These are phyloP conservation scores for Ascosphaera aggregata DNA, from an alignment of 2,329 filamentous ascomycete genomes.

Conservation along the genomic window DNA sequence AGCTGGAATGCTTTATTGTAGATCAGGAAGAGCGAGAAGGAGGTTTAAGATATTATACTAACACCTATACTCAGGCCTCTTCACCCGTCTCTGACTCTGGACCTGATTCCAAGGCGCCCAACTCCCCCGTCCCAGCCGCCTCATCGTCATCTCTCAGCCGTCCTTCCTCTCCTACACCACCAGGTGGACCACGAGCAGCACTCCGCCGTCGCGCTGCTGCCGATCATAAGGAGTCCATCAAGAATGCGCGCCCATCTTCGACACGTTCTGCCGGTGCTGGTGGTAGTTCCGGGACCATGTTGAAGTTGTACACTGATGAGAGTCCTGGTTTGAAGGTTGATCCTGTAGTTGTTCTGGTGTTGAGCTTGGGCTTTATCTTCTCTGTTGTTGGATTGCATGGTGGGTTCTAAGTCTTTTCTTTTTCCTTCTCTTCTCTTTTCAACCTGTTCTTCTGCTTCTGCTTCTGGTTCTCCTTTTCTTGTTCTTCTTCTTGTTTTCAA, in stretches of 20 bases:
- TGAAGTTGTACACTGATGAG: conserved; percentile 97
- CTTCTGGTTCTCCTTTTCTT: conserved; percentile 7
- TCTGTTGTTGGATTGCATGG: conserved; percentile 93
- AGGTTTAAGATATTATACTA: no score
- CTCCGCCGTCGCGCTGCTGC: conserved; percentile 89
- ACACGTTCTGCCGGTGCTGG: conserved; percentile 86
- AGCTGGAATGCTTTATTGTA: no score
- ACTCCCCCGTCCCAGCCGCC: conserved; percentile 14
- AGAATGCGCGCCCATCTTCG: conserved; percentile 78
- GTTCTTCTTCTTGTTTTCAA: no score
- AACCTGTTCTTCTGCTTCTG: conserved; percentile 5
- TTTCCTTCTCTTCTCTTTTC: not conserved
- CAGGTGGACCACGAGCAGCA: conserved; percentile 82
- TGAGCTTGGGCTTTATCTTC: conserved; percentile 97
- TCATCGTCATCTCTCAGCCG: conserved; percentile 42
- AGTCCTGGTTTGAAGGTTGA: conserved; percentile 94
- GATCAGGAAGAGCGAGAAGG: no score
- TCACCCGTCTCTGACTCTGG: not conserved
- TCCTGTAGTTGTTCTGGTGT: conserved; percentile 85
- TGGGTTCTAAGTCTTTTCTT: conserved; percentile 27
- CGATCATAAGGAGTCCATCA: conserved; percentile 91
- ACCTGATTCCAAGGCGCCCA: conserved; percentile 8
- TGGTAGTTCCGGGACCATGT: conserved; percentile 93
- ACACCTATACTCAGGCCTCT: not conserved
- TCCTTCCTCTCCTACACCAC: conserved; percentile 66